Evolutionary conservation across 108 stramenopile species (phyloP), one percentile per base, ranked within the genome.

Genomic region (Fragilaria crotonensis): DNA sequence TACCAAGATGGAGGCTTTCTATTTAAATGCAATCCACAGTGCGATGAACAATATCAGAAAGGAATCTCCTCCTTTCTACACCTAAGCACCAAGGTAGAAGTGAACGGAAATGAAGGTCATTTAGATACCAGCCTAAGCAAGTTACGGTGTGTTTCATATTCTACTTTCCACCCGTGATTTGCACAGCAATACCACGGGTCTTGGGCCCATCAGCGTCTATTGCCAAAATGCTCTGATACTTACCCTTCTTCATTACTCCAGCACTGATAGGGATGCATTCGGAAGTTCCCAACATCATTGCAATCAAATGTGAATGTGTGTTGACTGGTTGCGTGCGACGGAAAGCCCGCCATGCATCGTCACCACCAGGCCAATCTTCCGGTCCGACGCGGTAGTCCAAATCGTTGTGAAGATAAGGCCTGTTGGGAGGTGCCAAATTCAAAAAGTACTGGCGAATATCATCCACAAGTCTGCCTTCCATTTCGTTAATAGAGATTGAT

Each of bases 321-420:
- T 68, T 68, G 19, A 68, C 61, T 11, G 68, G 68, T 27, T 70
- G 56, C 57, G 41, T 47, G 36, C 63, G 33, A 21, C 62, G 60
- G 33, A 68, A 68, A 0, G 54, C 52, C 5, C 66, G 66, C 66
- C 66, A 67, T 18, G 66, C 66, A 31, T 62, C 66, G 48, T 67
- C 66, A 2, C 68, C 68, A 18, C 68, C 62, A 20, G 61, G 61
- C 67, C 67, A 68, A 22, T 63, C 61, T 17, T 44, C 28, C 1
- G 67, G 67, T 9, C 67, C 67, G 4, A 53, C 67, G 19, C 67
- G 59, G 30, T 62, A 63, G 36, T 68, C 67, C 14, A 68, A 23
- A 19, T 68, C 67, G 41, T 68, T 68, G 61, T 68, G 67, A 25
- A 68, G 67, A 29, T 68, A 68, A 5, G 45, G 61, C 31, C 22